These are phyloP conservation scores for Cytospora schulzeri DNA, from an alignment of 2,329 filamentous ascomycete species.

Conservation along the genomic window DNA sequence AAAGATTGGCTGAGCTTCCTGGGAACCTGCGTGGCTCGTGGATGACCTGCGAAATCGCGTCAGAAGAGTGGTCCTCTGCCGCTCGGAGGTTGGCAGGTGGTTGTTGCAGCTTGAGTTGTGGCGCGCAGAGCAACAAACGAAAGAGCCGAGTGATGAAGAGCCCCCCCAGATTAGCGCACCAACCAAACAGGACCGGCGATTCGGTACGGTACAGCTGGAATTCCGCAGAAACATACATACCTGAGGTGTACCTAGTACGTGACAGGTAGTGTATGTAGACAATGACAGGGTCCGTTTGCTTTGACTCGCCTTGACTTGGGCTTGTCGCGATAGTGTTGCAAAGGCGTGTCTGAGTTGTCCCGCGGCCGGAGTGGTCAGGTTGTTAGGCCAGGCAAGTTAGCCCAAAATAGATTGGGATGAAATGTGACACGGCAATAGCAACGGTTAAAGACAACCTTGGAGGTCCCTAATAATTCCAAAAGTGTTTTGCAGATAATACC, in stretches of 20 bases:
- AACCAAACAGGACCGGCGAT: conserved; percentile 19
- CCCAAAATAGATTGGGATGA: conserved; percentile 2
- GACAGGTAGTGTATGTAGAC: conserved; percentile 12
- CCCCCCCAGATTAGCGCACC: conserved; percentile 22
- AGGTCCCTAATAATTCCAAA: not conserved
- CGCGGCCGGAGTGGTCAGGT: conserved; percentile 16
- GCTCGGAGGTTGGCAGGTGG: conserved; percentile 20
- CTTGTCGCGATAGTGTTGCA: conserved; percentile 9
- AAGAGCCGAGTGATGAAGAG: conserved; percentile 6
- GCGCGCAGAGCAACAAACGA: conserved; percentile 19
- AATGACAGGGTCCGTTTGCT: conserved; percentile 13
- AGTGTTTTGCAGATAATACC: conserved; percentile 18
- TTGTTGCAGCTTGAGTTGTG: conserved; percentile 6
- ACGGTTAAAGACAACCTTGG: not conserved
- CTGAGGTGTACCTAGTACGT: conserved; percentile 18
- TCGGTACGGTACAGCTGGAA: not conserved
- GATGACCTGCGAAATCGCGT: conserved; percentile 43
- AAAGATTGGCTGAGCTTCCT: conserved; percentile 35
- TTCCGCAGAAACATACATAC: conserved; percentile 22
- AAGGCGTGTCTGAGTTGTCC: conserved; percentile 34
- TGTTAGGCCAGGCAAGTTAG: conserved; percentile 2
- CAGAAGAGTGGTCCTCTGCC: conserved; percentile 37
- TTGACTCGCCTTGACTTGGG: conserved; percentile 12
- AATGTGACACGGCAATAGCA: not conserved
- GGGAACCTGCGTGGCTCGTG: conserved; percentile 32